These are phyloP conservation scores for Rhodotorula sp. DNA, from an alignment of 1,284 basidiomycete genomes.

Conservation along the genomic window DNA sequence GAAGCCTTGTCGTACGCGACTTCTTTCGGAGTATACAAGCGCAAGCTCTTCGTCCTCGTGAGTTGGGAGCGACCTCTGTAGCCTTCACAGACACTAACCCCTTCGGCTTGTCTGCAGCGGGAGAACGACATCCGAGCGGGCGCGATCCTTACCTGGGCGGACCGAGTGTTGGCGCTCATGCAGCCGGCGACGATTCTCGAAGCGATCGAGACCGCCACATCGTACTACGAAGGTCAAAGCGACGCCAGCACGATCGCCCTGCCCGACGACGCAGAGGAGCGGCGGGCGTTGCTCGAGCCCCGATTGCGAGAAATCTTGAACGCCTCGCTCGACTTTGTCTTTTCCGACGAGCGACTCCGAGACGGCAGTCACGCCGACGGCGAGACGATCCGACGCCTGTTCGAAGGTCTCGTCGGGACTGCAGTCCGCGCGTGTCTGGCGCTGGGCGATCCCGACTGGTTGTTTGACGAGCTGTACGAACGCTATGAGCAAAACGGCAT, in stretches of 20 bases:
- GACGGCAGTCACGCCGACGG: constrained; percentile 85
- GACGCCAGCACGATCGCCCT: constrained; percentile 87
- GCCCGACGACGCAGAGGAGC: constrained; percentile 63
- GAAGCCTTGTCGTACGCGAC: constrained; percentile 15
- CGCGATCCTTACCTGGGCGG: constrained; percentile 90
- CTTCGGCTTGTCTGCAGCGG: constrained; percentile 45
- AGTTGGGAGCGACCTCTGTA: constrained; percentile 47
- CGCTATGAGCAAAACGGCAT: constrained; percentile 83
- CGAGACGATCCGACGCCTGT: constrained; percentile 84
- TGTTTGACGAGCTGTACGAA: constrained; percentile 92
- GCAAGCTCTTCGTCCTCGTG: constrained; percentile 86
- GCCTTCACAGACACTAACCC: no score
- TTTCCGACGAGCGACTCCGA: constrained; percentile 89
- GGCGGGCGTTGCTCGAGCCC: constrained; percentile 67
- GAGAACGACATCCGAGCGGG: constrained; percentile 69
- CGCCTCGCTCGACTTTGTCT: constrained; percentile 84
- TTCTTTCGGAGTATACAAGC: constrained; percentile 78
- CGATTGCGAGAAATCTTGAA: constrained; percentile 79
- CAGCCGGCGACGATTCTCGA: constrained; percentile 82
- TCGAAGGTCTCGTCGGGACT: constrained; percentile 79
- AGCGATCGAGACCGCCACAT: constrained; percentile 81
- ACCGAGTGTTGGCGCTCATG: constrained; percentile 80
- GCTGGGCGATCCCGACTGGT: constrained; percentile 74
- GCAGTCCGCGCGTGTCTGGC: constrained; percentile 81
- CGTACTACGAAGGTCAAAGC: constrained; percentile 78